Evolutionary conservation across 73 alveolate genomes (phyloP).

Genomic region (Blepharisma stoltei): DNA sequence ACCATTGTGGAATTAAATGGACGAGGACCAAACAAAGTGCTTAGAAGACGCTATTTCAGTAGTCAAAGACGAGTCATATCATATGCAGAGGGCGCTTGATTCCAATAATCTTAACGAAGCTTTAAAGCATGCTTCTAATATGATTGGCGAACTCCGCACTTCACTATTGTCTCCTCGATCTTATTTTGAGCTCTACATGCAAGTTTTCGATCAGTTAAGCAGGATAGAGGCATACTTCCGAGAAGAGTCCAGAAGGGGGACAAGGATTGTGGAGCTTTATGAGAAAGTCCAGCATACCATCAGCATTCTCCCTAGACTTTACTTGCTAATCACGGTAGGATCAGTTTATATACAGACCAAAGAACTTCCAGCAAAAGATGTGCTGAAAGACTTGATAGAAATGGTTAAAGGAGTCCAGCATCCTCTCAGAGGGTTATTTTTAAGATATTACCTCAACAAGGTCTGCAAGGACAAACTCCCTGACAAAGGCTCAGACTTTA

Average conservation of each 20-base stretch:
- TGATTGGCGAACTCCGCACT: conserved; percentile 84
- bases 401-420: conserved; percentile 87
- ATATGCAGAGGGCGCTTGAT: conserved; percentile 84
- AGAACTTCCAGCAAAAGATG: conserved; percentile 89
- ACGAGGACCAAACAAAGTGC: conserved; percentile 85
- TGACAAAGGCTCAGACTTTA: conserved; percentile 87
- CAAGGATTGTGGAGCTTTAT: conserved; percentile 93
- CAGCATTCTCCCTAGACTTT: conserved; percentile 92
- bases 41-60: conserved; percentile 83
- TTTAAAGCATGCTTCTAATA: conserved; percentile 82
- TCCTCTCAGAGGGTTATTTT: conserved; percentile 96
- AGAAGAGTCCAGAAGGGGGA: conserved; percentile 94
- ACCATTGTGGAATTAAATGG: conserved; percentile 23
- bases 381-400: conserved; percentile 87
- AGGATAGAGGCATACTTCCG: conserved; percentile 81
- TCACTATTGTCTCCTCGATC: conserved; percentile 24
- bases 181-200: conserved; percentile 62
- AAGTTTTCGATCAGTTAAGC: conserved; percentile 90
- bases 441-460: conserved; percentile 91
- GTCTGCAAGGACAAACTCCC: conserved; percentile 97
- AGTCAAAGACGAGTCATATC: conserved; percentile 84
- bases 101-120: conserved; percentile 86
- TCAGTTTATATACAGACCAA: conserved; percentile 92
- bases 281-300: conserved; percentile 97
- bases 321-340: conserved; percentile 95